Conservation (phyloP, 2,329 filamentous ascomycete genomes). For the Alternaria conjuncta region DNA sequence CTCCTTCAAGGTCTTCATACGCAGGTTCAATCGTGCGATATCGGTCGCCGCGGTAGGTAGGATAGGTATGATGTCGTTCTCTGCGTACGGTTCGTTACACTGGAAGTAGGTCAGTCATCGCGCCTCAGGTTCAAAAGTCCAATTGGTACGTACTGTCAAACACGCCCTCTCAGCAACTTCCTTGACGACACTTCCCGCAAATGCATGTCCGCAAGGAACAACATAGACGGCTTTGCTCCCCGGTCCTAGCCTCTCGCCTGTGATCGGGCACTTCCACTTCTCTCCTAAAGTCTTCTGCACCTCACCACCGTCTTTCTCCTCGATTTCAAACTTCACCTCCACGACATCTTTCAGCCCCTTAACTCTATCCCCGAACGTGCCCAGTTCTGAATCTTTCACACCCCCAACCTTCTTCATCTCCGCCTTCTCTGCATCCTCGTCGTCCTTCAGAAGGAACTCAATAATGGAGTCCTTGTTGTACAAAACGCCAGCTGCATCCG, state of each 20-base stretch:
- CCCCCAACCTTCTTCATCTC: constrained; percentile 54
- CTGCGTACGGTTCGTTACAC: constrained; percentile 76
- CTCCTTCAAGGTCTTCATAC: constrained; percentile 72
- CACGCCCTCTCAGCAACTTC: constrained; percentile 74
- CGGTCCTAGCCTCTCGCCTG: constrained; percentile 83
- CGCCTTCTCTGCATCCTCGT: constrained; percentile 63
- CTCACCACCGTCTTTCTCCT: constrained; percentile 47
- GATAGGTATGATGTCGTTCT: constrained; percentile 82
- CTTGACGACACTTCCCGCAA: constrained; percentile 83
- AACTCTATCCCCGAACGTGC: constrained; percentile 66
- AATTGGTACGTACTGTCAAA: constrained; percentile 55
- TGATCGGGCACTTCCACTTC: constrained; percentile 83
- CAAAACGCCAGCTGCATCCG: constrained; percentile 80
- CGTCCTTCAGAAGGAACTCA: constrained; percentile 66
- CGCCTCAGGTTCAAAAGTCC: neutral
- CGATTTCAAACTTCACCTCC: constrained; percentile 77
- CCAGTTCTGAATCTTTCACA: constrained; percentile 55
- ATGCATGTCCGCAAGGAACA: constrained; percentile 94
- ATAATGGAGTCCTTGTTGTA: constrained; percentile 96
- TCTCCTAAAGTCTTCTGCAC: constrained; percentile 56
- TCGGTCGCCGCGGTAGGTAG: constrained; percentile 75
- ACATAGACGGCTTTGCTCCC: constrained; percentile 83
- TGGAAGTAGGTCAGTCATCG: constrained; percentile 45
- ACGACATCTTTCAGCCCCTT: constrained; percentile 85
- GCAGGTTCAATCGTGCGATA: constrained; percentile 67